These are phyloP conservation scores for Metrosideros polymorpha DNA, from an alignment of 441 rosid species.

Conservation along the genomic window DNA sequence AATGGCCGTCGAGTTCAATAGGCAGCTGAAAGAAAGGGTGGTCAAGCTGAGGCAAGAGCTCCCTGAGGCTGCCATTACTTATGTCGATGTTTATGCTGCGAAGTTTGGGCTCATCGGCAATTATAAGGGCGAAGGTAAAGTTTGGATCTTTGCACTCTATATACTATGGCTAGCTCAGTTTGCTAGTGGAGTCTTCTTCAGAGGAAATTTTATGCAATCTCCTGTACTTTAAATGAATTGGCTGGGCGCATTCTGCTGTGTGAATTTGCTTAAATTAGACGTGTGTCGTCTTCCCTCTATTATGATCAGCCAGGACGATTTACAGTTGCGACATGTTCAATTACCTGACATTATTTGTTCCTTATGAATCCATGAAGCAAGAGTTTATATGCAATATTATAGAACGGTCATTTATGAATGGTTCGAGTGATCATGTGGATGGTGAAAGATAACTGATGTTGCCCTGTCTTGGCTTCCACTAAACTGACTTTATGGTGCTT, in stretches of 20 bases:
- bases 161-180: not conserved
- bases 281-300: not conserved
- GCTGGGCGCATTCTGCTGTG: not conserved
- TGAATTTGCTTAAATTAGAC: not conserved
- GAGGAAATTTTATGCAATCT: not conserved
- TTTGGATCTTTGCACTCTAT: not conserved
- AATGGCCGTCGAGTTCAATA: slow-evolving; percentile 51
- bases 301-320: not conserved
- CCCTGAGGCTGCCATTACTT: slow-evolving; percentile 42
- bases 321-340: not conserved
- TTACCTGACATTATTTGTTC: not conserved
- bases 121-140: slow-evolving; percentile 39
- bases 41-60: slow-evolving; percentile 41
- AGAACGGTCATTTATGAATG: not conserved
- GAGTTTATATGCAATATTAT: not conserved
- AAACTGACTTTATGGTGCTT: not conserved
- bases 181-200: not conserved
- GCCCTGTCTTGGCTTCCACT: not conserved
- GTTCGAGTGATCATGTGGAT: not conserved
- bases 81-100: slow-evolving; percentile 50
- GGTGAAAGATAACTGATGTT: not conserved
- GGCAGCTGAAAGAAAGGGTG: slow-evolving; percentile 38
- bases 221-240: not conserved
- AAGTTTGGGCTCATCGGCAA: slow-evolving; percentile 46
- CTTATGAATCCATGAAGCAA: not conserved